Conservation (phyloP, 2,329 filamentous ascomycete genomes). For the Neoascochyta sp. region DNA sequence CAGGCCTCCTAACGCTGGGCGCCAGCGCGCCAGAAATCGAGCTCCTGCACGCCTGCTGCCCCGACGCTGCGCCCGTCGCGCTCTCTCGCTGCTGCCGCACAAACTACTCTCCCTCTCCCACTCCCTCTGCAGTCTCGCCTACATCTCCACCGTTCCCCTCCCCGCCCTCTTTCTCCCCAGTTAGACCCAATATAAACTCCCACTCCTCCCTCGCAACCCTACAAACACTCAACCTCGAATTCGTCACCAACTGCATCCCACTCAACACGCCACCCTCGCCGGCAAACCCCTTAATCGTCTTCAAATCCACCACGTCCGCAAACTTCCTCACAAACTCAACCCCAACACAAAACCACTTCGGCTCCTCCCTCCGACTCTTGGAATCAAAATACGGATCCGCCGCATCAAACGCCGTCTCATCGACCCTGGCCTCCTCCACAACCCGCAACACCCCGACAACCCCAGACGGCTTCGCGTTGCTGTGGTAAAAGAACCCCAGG, state of each 20-base stretch:
- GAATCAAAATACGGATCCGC: constrained; percentile 79
- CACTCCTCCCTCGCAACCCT: constrained; percentile 64
- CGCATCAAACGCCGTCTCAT: constrained; percentile 70
- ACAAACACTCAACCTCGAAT: constrained; percentile 77
- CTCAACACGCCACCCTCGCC: constrained; percentile 55
- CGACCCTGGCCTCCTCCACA: constrained; percentile 75
- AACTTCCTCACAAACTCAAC: constrained; percentile 87
- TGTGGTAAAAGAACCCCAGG: constrained; percentile 95
- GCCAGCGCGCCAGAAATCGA: too few relatives aligned
- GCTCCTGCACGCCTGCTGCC: too few relatives aligned
- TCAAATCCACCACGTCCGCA: constrained; percentile 63
- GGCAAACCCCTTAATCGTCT: constrained; percentile 65
- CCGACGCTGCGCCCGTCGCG: too few relatives aligned
- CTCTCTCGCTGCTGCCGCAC: too few relatives aligned
- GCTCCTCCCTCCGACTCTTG: constrained; percentile 64
- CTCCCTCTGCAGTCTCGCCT: too few relatives aligned
- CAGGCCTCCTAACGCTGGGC: too few relatives aligned
- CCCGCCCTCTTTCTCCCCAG: too few relatives aligned
- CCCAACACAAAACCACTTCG: constrained; percentile 85
- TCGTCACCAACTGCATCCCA: constrained; percentile 78
- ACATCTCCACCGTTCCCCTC: too few relatives aligned
- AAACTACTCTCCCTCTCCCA: too few relatives aligned
- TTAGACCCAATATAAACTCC: too few relatives aligned
- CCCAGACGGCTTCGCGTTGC: constrained; percentile 83
- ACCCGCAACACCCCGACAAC: constrained; percentile 89